These are phyloP conservation scores for Vanilla planifolia DNA, from an alignment of 106 monocot genomes.

Conservation along the genomic window DNA sequence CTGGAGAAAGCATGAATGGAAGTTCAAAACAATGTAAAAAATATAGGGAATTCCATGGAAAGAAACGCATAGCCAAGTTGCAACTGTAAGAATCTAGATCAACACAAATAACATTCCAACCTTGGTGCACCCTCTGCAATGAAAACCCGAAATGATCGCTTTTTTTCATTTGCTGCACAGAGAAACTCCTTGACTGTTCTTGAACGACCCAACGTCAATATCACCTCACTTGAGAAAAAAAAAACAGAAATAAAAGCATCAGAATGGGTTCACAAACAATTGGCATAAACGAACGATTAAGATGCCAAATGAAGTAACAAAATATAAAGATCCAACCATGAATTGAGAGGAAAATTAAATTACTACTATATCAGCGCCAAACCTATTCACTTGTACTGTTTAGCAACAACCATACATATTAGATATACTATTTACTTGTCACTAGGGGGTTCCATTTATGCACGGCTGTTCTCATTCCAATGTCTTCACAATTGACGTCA, in stretches of 20 bases:
- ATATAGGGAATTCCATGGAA: neutral
- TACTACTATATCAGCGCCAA: neutral
- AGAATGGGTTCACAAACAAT: neutral
- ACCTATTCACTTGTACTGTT: neutral
- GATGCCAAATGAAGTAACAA: neutral
- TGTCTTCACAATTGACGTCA: neutral
- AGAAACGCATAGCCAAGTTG: neutral
- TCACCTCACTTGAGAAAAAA: conserved; percentile 66
- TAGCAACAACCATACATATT: no score
- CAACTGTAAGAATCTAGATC: neutral
- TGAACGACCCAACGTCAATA: conserved; percentile 90
- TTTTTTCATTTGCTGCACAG: conserved; percentile 90
- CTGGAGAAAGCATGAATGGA: neutral
- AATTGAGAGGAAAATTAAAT: neutral
- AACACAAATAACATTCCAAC: conserved; percentile 18
- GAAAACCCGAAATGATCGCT: conserved; percentile 88
- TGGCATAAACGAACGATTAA: no score
- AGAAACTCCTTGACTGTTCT: conserved; percentile 97
- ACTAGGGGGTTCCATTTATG: no score
- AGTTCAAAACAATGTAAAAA: neutral
- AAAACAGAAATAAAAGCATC: neutral
- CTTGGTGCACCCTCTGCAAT: conserved; percentile 97
- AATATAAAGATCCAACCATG: neutral
- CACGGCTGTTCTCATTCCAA: conserved; percentile 1
- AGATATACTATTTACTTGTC: neutral